A percentile compares a stretch with the other conserved stretches of the same genome.
Evolutionary conservation across 495 filamentous ascomycete species (phyloP).

Genomic region (Aspergillus leporis): DNA sequence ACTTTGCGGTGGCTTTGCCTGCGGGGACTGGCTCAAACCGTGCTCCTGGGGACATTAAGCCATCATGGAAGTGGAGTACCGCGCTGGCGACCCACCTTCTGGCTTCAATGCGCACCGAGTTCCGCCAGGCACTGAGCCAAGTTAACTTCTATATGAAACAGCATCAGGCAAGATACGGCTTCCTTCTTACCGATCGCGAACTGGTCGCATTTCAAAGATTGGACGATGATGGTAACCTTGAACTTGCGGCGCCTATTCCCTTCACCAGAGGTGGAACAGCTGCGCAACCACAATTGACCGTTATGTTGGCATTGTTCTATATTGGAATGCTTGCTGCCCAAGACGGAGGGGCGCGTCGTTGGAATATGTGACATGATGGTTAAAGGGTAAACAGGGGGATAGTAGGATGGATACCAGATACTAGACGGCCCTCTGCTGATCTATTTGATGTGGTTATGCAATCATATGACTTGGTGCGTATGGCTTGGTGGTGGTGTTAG

Average conservation of each 20-base stretch:
- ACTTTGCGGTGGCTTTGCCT: background rate
- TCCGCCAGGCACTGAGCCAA: background rate
- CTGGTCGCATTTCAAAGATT: background rate
- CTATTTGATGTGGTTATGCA: too few species aligned
- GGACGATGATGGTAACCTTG: background rate
- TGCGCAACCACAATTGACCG: background rate
- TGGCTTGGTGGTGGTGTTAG: too few species aligned
- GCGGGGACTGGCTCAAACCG: background rate
- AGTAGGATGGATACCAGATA: too few species aligned
- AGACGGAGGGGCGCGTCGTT: too few species aligned
- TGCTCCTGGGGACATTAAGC: constrained; percentile 9
- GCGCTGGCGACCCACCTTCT: constrained; percentile 4
- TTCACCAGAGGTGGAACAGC: background rate
- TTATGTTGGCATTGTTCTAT: constrained; percentile 1
- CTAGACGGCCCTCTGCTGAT: too few species aligned
- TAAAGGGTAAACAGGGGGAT: too few species aligned
- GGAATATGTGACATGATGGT: too few species aligned
- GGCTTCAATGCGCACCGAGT: too few species aligned
- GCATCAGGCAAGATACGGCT: background rate
- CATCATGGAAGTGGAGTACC: constrained; percentile 5
- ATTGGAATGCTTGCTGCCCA: constrained; percentile 7
- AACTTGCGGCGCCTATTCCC: background rate
- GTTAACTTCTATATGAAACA: constrained; percentile 8
- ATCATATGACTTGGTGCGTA: too few species aligned
- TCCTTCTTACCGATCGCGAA: constrained; percentile 7